A percentile compares a stretch with the other conserved stretches of the same genome.
Conservation (phyloP, 1,284 basidiomycete genomes). For the Cryptococcus depauperatus region DNA sequence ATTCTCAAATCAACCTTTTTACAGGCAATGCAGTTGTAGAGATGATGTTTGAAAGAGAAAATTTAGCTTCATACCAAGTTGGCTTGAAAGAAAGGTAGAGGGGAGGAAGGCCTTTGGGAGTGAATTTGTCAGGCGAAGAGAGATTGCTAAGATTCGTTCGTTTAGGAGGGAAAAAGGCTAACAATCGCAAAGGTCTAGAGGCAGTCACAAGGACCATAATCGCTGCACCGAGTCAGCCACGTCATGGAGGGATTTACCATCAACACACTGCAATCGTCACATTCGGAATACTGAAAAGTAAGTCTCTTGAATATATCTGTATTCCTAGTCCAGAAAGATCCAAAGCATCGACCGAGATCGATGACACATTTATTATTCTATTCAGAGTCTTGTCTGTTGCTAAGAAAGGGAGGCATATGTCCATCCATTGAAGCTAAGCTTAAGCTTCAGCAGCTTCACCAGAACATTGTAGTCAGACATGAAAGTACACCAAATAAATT, state of each 20-base stretch:
- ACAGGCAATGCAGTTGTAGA: constrained; percentile 23
- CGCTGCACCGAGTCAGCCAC: constrained; percentile 21
- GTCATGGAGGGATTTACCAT: not conserved
- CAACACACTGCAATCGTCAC: constrained; percentile 51
- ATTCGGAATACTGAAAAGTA: constrained; percentile 47
- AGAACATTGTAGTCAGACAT: not conserved
- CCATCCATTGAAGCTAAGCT: constrained; percentile 36
- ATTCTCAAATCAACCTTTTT: constrained; percentile 41
- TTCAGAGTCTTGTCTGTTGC: constrained; percentile 8
- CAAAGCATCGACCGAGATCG: constrained; percentile 41
- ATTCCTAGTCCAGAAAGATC: constrained; percentile 34
- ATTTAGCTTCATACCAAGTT: constrained; percentile 46
- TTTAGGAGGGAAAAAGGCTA: constrained; percentile 47
- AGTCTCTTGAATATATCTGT: constrained; percentile 49
- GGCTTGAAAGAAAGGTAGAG: constrained; percentile 48
- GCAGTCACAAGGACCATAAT: constrained; percentile 48
- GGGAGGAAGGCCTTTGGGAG: constrained; percentile 23
- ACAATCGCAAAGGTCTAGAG: constrained; percentile 48
- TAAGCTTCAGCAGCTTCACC: not conserved
- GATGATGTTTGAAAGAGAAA: constrained; percentile 46
- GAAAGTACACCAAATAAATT: constrained; percentile 32
- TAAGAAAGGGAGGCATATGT: constrained; percentile 32
- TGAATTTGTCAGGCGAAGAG: constrained; percentile 1
- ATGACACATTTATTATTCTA: constrained; percentile 27
- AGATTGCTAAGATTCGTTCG: constrained; percentile 20